These are phyloP conservation scores for Chenopodium berlandieri DNA, from an alignment of 148 eudicot genomes.

Conservation along the genomic window DNA sequence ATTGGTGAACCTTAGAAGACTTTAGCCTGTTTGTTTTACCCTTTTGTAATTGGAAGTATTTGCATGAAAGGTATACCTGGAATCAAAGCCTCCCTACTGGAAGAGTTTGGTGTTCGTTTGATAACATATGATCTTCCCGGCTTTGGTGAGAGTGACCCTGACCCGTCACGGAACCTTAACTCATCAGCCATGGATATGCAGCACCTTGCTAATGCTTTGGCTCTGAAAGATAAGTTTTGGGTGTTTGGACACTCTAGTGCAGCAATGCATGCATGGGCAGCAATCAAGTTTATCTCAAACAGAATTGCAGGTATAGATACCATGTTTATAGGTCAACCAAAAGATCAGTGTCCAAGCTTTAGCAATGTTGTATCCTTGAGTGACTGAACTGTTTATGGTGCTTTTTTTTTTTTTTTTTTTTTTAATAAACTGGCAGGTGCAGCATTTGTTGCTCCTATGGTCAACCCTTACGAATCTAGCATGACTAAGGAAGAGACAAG, in stretches of 20 bases:
- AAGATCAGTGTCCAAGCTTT: background rate
- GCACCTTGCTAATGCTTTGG: slow-evolving; percentile 60
- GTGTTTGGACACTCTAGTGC: slow-evolving; percentile 83
- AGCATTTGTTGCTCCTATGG: slow-evolving; percentile 75
- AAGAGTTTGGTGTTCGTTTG: slow-evolving; percentile 79
- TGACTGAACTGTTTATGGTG: background rate
- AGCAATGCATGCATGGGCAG: slow-evolving; percentile 85
- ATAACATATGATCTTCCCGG: slow-evolving; percentile 93
- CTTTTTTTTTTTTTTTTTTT: background rate
- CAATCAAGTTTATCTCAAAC: slow-evolving; percentile 69
- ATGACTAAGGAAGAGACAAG: slow-evolving; percentile 87
- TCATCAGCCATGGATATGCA: slow-evolving; percentile 81
- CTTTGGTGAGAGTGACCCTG: slow-evolving; percentile 94
- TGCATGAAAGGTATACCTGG: slow-evolving; percentile 64
- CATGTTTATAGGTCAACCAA: background rate
- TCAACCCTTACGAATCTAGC: slow-evolving; percentile 81
- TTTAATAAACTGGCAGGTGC: slow-evolving; percentile 51
- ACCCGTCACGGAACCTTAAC: slow-evolving; percentile 65
- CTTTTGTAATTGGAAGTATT: background rate
- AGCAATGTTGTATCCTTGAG: background rate
- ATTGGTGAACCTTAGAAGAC: background rate
- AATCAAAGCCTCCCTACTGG: slow-evolving; percentile 55
- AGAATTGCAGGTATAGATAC: slow-evolving; percentile 61
- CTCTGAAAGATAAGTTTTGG: slow-evolving; percentile 74
- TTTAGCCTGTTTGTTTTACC: background rate